A percentile compares a stretch with the other conserved stretches of the same genome.
Evolutionary conservation across 2,329 filamentous ascomycete species (phyloP).

Genomic region (Calonectria honghensis): DNA sequence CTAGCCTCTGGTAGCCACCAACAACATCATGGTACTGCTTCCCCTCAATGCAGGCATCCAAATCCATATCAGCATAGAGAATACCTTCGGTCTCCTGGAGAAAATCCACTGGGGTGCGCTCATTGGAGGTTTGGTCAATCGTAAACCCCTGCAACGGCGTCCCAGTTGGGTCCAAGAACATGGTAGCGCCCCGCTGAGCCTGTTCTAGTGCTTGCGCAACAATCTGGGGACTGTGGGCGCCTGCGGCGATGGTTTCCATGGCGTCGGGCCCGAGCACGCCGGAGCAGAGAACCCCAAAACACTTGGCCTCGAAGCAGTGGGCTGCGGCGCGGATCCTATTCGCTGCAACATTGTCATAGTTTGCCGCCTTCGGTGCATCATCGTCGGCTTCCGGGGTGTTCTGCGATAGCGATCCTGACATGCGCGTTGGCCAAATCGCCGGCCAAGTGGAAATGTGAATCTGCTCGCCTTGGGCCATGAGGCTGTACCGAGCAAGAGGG

Average conservation of each 20-base stretch:
- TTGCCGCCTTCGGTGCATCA: conserved; percentile 41
- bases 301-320: conserved; percentile 76
- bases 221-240: conserved; percentile 54
- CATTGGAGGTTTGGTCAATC: conserved; percentile 47
- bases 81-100: conserved; percentile 69
- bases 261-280: conserved; percentile 64
- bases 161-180: conserved; percentile 72
- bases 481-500: conserved; percentile 69
- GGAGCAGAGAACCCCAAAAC: conserved; percentile 71
- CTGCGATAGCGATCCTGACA: background rate
- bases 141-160: conserved; percentile 62
- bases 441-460: conserved; percentile 75
- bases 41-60: conserved; percentile 70
- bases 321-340: conserved; percentile 72
- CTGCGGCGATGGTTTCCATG: conserved; percentile 58
- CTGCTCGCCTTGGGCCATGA: conserved; percentile 74
- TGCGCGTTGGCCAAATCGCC: conserved; percentile 70
- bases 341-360: conserved; percentile 73
- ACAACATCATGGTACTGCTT: conserved; percentile 76
- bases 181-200: conserved; percentile 66
- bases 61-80: conserved; percentile 70
- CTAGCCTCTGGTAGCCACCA: conserved; percentile 72
- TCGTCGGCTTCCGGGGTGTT: conserved; percentile 16
- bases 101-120: conserved; percentile 56
- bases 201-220: conserved; percentile 59